These are phyloP conservation scores for Gynochthodes officinalis DNA, from an alignment of 257 asterid species.

Conservation along the genomic window DNA sequence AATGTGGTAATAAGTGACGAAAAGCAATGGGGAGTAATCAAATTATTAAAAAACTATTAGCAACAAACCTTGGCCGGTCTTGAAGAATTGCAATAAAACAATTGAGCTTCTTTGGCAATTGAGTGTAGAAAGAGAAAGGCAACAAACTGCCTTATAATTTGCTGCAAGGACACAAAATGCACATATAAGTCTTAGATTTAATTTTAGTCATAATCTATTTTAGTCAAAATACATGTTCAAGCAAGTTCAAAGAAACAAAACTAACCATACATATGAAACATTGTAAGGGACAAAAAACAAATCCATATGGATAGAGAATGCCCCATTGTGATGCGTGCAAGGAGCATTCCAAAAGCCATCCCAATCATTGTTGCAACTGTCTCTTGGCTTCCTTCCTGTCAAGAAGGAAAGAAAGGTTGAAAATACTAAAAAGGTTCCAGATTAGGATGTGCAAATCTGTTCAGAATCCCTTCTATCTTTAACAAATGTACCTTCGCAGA, in stretches of 20 bases:
- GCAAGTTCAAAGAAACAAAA: constrained; percentile 34
- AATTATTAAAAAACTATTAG: neutral
- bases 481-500: constrained; percentile 72
- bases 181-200: neutral
- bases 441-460: constrained; percentile 1
- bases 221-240: neutral
- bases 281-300: constrained; percentile 81
- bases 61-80: constrained; percentile 65
- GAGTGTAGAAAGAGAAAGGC: constrained; percentile 71
- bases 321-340: constrained; percentile 74
- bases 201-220: neutral
- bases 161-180: constrained; percentile 43
- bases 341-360: constrained; percentile 96
- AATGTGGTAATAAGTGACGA: neutral
- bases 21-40: neutral
- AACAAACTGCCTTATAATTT: constrained; percentile 87
- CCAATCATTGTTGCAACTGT: constrained; percentile 96
- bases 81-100: constrained; percentile 61
- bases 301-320: constrained; percentile 80
- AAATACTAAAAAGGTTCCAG: neutral
- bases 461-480: constrained; percentile 7
- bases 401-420: constrained; percentile 8
- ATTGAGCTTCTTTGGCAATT: constrained; percentile 83
- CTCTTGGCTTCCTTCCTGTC: constrained; percentile 98
- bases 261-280: constrained; percentile 99